Evolutionary conservation across 495 filamentous ascomycete genomes (phyloP).

Genomic region (Bacidia gigantensis): DNA sequence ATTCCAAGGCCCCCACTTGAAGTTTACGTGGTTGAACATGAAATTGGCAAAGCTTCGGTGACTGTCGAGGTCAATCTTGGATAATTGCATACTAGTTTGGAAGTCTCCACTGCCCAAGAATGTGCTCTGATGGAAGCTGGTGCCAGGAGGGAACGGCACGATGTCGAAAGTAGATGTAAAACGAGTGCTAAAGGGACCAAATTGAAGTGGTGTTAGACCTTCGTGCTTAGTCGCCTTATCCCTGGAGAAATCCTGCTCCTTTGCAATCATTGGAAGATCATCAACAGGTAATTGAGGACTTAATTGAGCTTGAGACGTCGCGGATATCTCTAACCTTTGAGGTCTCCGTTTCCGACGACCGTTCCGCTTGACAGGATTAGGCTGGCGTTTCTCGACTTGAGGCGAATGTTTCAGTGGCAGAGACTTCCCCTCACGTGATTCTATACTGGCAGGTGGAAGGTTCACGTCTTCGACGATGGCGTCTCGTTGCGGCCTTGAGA

Average conservation of each 20-base stretch:
- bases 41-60: constrained; percentile 25
- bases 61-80: constrained; percentile 22
- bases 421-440: too few relatives aligned
- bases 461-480: too few relatives aligned
- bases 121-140: constrained; percentile 64
- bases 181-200: constrained; percentile 45
- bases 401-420: too few relatives aligned
- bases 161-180: constrained; percentile 70
- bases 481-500: too few relatives aligned
- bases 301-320: constrained; percentile 7
- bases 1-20: constrained; percentile 58
- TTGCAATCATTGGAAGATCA: neutral
- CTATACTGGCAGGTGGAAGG: too few relatives aligned
- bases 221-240: neutral
- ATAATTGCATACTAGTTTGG: constrained; percentile 31
- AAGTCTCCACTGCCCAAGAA: constrained; percentile 64
- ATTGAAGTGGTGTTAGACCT: constrained; percentile 20
- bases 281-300: neutral
- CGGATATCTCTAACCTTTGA: constrained; percentile 35
- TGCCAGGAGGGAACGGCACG: constrained; percentile 47
- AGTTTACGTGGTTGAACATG: constrained; percentile 31
- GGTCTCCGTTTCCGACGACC: constrained; percentile 36
- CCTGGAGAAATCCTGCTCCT: neutral
- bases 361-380: neutral
- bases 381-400: neutral